phyloP scores from a whole-genome alignment of 1,139 yeast genomes.

The Scheffersomyces quercinus region DNA sequence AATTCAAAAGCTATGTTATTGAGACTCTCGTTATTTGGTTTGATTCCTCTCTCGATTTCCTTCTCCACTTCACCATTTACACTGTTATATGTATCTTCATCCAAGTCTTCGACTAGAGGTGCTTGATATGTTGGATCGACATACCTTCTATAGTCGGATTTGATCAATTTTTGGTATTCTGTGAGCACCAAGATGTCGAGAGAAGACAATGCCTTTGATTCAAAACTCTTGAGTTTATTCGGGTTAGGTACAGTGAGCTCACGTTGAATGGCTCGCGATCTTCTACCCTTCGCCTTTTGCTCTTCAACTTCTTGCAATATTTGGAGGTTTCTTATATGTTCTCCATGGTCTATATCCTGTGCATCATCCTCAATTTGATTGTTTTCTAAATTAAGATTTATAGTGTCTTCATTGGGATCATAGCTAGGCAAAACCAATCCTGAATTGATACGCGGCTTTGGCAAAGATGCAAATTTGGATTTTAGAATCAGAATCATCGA shows the following conservation, averaged over 20 bases:
- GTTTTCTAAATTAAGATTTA: conserved; percentile 12
- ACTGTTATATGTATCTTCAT: conserved; percentile 28
- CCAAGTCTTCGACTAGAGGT: conserved; percentile 39
- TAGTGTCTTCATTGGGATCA: conserved; percentile 21
- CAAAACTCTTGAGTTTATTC: conserved; percentile 9
- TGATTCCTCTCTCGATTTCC: conserved; percentile 16
- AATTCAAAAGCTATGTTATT: conserved; percentile 1
- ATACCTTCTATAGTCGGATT: conserved; percentile 48
- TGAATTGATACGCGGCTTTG: conserved; percentile 27
- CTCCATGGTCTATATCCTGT: conserved; percentile 19
- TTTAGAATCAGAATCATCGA: conserved; percentile 30
- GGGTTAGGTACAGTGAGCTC: conserved; percentile 54
- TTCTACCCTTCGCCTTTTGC: conserved; percentile 30
- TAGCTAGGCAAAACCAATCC: conserved; percentile 28
- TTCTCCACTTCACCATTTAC: conserved; percentile 31
- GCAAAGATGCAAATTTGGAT: conserved; percentile 22
- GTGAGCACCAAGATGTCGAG: conserved; percentile 24
- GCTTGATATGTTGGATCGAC: conserved; percentile 22
- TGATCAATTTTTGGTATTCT: conserved; percentile 41
- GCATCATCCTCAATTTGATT: neutral
- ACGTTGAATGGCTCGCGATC: conserved; percentile 53
- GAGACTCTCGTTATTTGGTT: conserved; percentile 1
- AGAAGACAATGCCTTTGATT: conserved; percentile 8
- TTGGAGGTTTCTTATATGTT: conserved; percentile 23
- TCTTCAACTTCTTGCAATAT: conserved; percentile 28